Percentiles rank a stretch among this genome's conserved stretches.
Conservation (phyloP, 495 filamentous ascomycete species). For the Viridothelium virens region DNA sequence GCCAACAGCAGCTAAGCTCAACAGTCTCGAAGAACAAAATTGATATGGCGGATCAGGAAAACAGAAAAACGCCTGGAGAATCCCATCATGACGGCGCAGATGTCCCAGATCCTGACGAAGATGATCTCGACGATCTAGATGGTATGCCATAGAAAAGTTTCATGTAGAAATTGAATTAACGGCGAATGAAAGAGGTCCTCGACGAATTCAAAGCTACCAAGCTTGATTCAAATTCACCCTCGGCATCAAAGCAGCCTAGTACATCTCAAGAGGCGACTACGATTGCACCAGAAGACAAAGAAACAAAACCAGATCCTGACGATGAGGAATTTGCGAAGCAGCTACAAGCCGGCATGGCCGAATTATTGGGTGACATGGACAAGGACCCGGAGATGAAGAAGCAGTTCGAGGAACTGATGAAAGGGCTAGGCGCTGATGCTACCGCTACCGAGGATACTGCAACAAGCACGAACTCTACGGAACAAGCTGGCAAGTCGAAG, state of each 20-base stretch:
- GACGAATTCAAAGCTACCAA: constrained; percentile 70
- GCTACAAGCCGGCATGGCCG: constrained; percentile 79
- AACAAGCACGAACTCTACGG: background rate
- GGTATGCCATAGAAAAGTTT: constrained; percentile 43
- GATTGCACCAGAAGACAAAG: constrained; percentile 19
- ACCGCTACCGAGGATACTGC: constrained; percentile 18
- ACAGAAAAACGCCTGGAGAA: constrained; percentile 13
- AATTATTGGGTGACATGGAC: constrained; percentile 63
- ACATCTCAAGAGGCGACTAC: constrained; percentile 36
- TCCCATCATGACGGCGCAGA: constrained; percentile 35
- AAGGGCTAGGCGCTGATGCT: constrained; percentile 56
- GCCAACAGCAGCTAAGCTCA: background rate
- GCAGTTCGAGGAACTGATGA: constrained; percentile 79
- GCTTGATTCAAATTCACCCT: constrained; percentile 41
- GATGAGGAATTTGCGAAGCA: constrained; percentile 71
- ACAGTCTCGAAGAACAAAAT: background rate
- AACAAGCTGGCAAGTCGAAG: background rate
- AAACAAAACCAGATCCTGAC: constrained; percentile 29
- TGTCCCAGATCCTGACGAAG: constrained; percentile 68
- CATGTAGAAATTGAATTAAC: constrained; percentile 7
- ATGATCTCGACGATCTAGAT: constrained; percentile 87
- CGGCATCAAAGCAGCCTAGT: constrained; percentile 31
- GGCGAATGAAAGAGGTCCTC: constrained; percentile 59
- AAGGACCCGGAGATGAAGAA: constrained; percentile 67
- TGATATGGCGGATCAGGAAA: constrained; percentile 8